Evolutionary conservation across 352 stramenopile genomes (phyloP).

Genomic region (Phytophthora nicotianae): DNA sequence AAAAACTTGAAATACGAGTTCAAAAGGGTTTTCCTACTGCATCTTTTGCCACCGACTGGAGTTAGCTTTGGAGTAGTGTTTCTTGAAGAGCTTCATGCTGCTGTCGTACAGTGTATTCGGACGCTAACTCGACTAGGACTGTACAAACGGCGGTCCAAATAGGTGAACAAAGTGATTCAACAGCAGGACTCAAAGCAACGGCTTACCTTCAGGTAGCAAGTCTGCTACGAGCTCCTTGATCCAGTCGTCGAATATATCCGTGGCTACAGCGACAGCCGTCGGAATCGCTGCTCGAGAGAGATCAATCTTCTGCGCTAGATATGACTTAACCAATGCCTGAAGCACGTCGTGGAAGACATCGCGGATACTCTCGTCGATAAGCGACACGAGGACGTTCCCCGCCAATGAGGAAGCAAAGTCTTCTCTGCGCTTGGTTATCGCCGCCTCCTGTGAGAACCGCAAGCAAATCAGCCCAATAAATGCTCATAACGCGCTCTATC

Average conservation of each 20-base stretch:
- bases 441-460: slow-evolving; percentile 18
- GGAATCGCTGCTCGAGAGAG: slow-evolving; percentile 37
- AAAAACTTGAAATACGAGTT: too few species aligned
- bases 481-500: too few species aligned
- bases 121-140: slow-evolving; percentile 41
- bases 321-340: slow-evolving; percentile 43
- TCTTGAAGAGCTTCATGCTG: slow-evolving; percentile 14
- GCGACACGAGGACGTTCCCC: slow-evolving; percentile 8
- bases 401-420: slow-evolving; percentile 26
- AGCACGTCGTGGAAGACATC: slow-evolving; percentile 44
- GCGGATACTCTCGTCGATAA: slow-evolving; percentile 33
- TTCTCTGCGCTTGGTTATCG: slow-evolving; percentile 22
- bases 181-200: not conserved
- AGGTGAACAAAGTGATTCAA: slow-evolving; percentile 1
- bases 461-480: not conserved
- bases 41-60: slow-evolving; percentile 12
- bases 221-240: slow-evolving; percentile 37
- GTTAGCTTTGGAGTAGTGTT: slow-evolving; percentile 12
- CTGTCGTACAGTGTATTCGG: slow-evolving; percentile 20
- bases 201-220: slow-evolving; percentile 44
- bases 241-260: slow-evolving; percentile 45
- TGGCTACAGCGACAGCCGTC: slow-evolving; percentile 23
- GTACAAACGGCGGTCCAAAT: not conserved
- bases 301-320: slow-evolving; percentile 37
- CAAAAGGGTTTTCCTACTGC: slow-evolving; percentile 1